A percentile compares a stretch with the other conserved stretches of the same genome.
Evolutionary conservation across 176 grass and related monocot genomes (phyloP).

Genomic region (Coix lacrymajobi): DNA sequence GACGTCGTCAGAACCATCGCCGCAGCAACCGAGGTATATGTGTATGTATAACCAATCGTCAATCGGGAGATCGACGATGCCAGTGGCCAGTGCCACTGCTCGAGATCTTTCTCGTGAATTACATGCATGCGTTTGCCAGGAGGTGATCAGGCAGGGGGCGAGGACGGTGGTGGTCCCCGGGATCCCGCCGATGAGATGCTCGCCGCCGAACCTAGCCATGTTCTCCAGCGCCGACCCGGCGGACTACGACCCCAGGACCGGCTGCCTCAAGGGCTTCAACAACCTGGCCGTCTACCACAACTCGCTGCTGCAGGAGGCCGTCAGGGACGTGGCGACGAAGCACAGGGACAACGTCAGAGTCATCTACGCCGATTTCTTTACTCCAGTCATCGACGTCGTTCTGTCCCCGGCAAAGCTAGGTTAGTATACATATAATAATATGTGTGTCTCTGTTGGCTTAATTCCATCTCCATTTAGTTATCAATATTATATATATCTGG

Average conservation of each 20-base stretch:
- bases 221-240: constrained; percentile 1
- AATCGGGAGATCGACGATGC: too few relatives aligned
- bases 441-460: neutral
- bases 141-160: constrained; percentile 43
- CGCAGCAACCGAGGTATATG: constrained; percentile 1
- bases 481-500: too few relatives aligned
- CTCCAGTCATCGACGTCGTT: constrained; percentile 22
- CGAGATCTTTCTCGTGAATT: too few relatives aligned
- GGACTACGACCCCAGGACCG: constrained; percentile 36
- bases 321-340: neutral
- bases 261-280: constrained; percentile 52
- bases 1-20: neutral
- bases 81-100: too few relatives aligned
- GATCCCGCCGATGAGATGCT: constrained; percentile 54
- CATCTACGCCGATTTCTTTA: constrained; percentile 54
- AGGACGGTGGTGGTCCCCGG: constrained; percentile 51
- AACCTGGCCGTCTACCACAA: constrained; percentile 49
- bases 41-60: too few relatives aligned
- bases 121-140: neutral
- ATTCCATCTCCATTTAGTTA: too few relatives aligned
- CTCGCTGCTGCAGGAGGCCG: constrained; percentile 13
- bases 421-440: neutral
- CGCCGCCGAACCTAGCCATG: constrained; percentile 23
- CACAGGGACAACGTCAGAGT: neutral
- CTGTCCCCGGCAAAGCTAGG: neutral